Percentiles rank a stretch among this genome's conserved stretches.
phyloP scores from a whole-genome alignment of 2,329 filamentous ascomycete species.

The Cytospora chrysosperma region DNA sequence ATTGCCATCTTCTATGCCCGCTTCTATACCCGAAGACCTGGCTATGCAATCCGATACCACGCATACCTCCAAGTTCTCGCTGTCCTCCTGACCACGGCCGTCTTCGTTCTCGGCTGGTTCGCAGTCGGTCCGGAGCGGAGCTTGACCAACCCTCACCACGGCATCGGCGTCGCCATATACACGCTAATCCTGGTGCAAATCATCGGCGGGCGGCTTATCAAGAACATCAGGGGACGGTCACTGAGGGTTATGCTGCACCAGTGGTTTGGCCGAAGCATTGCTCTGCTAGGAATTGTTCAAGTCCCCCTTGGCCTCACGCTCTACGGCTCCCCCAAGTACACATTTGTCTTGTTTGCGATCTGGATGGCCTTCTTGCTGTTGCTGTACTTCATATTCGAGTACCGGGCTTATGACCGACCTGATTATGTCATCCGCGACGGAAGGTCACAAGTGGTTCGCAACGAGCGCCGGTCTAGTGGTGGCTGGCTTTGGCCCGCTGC shows the following conservation, averaged over 20 bases:
- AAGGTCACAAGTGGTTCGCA: slow-evolving; percentile 50
- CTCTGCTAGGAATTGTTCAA: slow-evolving; percentile 80
- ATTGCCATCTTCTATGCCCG: slow-evolving; percentile 70
- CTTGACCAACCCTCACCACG: slow-evolving; percentile 80
- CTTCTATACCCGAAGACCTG: slow-evolving; percentile 64
- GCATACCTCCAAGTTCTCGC: slow-evolving; percentile 72
- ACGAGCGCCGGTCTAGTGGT: slow-evolving; percentile 35
- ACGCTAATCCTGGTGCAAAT: slow-evolving; percentile 70
- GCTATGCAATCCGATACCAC: slow-evolving; percentile 65
- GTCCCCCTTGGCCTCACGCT: slow-evolving; percentile 86
- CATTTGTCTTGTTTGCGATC: slow-evolving; percentile 84
- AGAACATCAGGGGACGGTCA: slow-evolving; percentile 49
- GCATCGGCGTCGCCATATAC: slow-evolving; percentile 78
- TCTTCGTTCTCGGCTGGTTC: slow-evolving; percentile 74
- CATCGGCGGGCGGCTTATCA: slow-evolving; percentile 65
- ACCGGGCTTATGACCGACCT: slow-evolving; percentile 57
- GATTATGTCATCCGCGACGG: slow-evolving; percentile 58
- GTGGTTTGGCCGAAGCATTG: slow-evolving; percentile 78
- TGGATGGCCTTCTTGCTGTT: slow-evolving; percentile 73
- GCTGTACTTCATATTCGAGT: slow-evolving; percentile 78
- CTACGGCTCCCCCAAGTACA: slow-evolving; percentile 81
- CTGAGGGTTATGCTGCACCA: slow-evolving; percentile 71
- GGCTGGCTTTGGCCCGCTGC: slow-evolving; percentile 54
- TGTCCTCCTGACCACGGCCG: slow-evolving; percentile 64
- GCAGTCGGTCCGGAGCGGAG: slow-evolving; percentile 72